phyloP scores from a whole-genome alignment of 2,329 filamentous ascomycete genomes.

The Neonectria sp. region DNA sequence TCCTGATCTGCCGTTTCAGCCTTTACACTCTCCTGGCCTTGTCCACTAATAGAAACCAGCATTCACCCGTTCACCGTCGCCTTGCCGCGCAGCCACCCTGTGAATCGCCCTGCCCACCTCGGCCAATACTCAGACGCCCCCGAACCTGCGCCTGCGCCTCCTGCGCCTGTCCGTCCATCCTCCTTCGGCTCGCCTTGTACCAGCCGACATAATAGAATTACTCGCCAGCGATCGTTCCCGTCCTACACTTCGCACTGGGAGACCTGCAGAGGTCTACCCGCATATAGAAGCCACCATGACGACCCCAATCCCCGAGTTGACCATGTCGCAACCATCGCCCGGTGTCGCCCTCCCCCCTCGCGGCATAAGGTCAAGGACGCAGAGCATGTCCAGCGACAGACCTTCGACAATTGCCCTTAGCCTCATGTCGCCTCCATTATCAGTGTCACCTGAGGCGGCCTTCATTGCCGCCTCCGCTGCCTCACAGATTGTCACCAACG shows the following conservation, averaged over 20 bases:
- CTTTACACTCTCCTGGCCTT: constrained; percentile 28
- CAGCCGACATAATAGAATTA: constrained; percentile 34
- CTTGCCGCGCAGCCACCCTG: constrained; percentile 35
- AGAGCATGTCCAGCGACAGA: constrained; percentile 80
- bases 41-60: constrained; percentile 46
- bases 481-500: constrained; percentile 91
- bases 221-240: constrained; percentile 35
- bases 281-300: constrained; percentile 48
- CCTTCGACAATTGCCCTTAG: constrained; percentile 73
- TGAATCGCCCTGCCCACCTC: constrained; percentile 34
- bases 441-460: constrained; percentile 82
- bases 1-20: constrained; percentile 32
- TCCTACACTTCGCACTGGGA: constrained; percentile 35
- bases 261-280: constrained; percentile 43
- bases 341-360: constrained; percentile 52
- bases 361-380: constrained; percentile 64
- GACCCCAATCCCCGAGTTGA: constrained; percentile 44
- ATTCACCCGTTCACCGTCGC: constrained; percentile 30
- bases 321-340: constrained; percentile 53
- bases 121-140: constrained; percentile 31
- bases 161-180: constrained; percentile 32
- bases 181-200: constrained; percentile 40
- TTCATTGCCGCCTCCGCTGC: constrained; percentile 93
- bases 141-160: constrained; percentile 37
- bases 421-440: constrained; percentile 76